Conservation (phyloP, 768 basidiomycete species). For the Sarcomyxa edulis region DNA sequence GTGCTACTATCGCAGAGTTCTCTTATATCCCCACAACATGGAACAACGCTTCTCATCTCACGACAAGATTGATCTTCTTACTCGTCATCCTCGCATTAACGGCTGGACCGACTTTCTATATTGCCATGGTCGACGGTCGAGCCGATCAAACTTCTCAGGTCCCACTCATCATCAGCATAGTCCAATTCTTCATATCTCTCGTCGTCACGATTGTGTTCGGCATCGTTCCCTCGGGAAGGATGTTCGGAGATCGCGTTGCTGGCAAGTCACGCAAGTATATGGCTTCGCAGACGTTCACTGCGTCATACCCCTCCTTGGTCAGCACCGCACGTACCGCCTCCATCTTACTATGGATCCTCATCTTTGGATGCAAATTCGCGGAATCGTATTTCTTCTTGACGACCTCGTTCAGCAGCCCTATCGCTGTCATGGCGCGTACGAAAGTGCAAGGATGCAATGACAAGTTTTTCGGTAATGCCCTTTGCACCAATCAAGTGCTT, state of each 20-base stretch:
- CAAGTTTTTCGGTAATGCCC: slow-evolving; percentile 67
- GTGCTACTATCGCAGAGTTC: slow-evolving; percentile 91
- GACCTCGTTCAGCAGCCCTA: slow-evolving; percentile 92
- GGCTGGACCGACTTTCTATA: slow-evolving; percentile 89
- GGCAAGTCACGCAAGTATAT: slow-evolving; percentile 98
- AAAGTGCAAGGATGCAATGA: slow-evolving; percentile 89
- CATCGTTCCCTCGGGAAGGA: slow-evolving; percentile 89
- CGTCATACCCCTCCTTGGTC: slow-evolving; percentile 83
- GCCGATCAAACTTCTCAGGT: slow-evolving; percentile 53
- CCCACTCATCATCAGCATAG: slow-evolving; percentile 87
- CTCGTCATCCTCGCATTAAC: slow-evolving; percentile 90
- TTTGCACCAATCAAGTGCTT: slow-evolving; percentile 90
- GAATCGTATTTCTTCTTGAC: slow-evolving; percentile 99
- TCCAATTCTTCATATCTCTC: slow-evolving; percentile 90
- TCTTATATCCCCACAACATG: slow-evolving; percentile 97
- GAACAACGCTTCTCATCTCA: slow-evolving; percentile 97
- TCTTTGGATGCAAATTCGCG: slow-evolving; percentile 94
- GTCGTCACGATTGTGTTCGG: slow-evolving; percentile 79
- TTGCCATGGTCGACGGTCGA: slow-evolving; percentile 76
- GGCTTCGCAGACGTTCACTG: slow-evolving; percentile 98
- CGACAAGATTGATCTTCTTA: slow-evolving; percentile 89
- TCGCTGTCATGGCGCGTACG: slow-evolving; percentile 95
- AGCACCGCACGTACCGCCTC: slow-evolving; percentile 76
- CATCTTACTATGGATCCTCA: slow-evolving; percentile 81
- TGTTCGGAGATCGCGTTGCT: slow-evolving; percentile 98